These are phyloP conservation scores for Ulmus americana DNA, from an alignment of 331 rosid genomes.

Conservation along the genomic window DNA sequence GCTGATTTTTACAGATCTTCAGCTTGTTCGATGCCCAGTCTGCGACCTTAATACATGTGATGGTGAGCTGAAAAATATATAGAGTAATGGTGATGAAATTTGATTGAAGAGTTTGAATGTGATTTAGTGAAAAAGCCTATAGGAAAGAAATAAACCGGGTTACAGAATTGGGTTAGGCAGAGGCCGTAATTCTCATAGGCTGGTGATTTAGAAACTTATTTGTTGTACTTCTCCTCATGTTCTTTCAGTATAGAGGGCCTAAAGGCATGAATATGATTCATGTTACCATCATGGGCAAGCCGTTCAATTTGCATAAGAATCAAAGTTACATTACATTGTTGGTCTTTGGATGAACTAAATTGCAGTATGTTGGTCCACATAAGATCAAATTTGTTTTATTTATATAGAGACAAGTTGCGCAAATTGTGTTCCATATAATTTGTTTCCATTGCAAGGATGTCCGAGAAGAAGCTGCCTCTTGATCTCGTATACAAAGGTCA, in stretches of 20 bases:
- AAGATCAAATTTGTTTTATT: too few relatives aligned
- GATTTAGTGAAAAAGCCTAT: neutral
- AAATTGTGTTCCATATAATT: neutral
- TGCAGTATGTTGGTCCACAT: too few relatives aligned
- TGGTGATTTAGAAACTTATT: neutral
- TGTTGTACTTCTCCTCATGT: too few relatives aligned
- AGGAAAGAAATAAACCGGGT: neutral
- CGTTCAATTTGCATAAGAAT: neutral
- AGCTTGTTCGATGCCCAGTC: constrained; percentile 92
- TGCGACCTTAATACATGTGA: constrained; percentile 92
- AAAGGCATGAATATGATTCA: too few relatives aligned
- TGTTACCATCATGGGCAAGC: too few relatives aligned
- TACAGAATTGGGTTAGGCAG: constrained; percentile 2
- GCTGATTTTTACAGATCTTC: constrained; percentile 70
- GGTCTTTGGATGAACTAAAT: neutral
- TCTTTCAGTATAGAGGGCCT: too few relatives aligned
- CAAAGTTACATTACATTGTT: neutral
- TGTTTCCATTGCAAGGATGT: neutral
- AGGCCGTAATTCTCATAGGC: neutral
- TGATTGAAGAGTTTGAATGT: neutral
- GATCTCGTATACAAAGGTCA: neutral
- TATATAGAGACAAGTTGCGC: too few relatives aligned
- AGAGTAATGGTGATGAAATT: neutral
- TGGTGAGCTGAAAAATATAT: constrained; percentile 35
- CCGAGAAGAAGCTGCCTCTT: too few relatives aligned